Percentiles rank a stretch among this genome's conserved stretches.
Evolutionary conservation across 2,329 filamentous ascomycete species (phyloP).

Genomic region (Volutella citrinella): DNA sequence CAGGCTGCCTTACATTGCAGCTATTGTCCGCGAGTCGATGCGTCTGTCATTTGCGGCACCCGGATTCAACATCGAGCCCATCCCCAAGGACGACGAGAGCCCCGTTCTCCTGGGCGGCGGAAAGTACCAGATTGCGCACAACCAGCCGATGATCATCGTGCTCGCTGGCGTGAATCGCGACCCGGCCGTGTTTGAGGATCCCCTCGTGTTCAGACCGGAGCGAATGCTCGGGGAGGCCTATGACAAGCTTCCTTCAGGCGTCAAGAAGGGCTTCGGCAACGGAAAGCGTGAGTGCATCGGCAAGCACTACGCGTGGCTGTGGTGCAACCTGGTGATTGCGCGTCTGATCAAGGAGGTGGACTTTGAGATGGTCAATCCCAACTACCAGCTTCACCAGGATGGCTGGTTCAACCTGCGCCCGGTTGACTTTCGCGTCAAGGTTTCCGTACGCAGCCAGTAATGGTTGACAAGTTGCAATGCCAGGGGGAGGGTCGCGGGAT

Average conservation of each 20-base stretch:
- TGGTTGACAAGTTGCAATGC: too few species aligned
- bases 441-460: slow-evolving; percentile 38
- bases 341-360: slow-evolving; percentile 44
- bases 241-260: slow-evolving; percentile 39
- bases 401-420: slow-evolving; percentile 54
- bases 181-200: slow-evolving; percentile 45
- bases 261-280: slow-evolving; percentile 51
- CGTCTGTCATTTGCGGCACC: slow-evolving; percentile 53
- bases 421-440: slow-evolving; percentile 41
- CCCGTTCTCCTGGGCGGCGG: slow-evolving; percentile 47
- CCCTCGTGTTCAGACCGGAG: slow-evolving; percentile 44
- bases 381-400: slow-evolving; percentile 42
- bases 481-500: too few species aligned
- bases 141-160: slow-evolving; percentile 49
- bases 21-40: slow-evolving; percentile 51
- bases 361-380: slow-evolving; percentile 40
- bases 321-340: slow-evolving; percentile 39
- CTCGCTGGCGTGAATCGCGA: slow-evolving; percentile 50
- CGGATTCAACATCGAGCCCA: slow-evolving; percentile 52
- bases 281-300: slow-evolving; percentile 52
- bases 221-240: slow-evolving; percentile 47
- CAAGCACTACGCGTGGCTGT: slow-evolving; percentile 48
- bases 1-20: slow-evolving; percentile 52
- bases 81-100: slow-evolving; percentile 34
- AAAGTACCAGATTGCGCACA: slow-evolving; percentile 46